phyloP scores from a whole-genome alignment of 176 grass and related monocot species.

The Neostapfia colusana region DNA sequence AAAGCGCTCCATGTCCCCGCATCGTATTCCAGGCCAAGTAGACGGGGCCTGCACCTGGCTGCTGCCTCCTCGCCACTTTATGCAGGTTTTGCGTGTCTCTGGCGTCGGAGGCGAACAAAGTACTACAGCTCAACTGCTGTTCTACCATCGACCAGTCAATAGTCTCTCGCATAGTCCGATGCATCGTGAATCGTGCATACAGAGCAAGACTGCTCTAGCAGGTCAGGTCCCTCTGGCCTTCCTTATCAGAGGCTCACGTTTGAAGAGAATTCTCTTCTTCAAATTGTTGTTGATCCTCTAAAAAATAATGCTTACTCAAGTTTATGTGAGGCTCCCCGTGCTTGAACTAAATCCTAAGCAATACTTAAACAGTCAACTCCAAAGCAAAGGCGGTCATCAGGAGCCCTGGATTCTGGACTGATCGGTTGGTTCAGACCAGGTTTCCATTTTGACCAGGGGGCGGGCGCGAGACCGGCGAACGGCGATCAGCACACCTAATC shows the following conservation, averaged over 20 bases:
- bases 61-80: background rate
- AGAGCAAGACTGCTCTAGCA: no score
- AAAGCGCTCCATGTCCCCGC: constrained; percentile 8
- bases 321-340: background rate
- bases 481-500: constrained; percentile 30
- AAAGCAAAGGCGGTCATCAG: background rate
- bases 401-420: constrained; percentile 25
- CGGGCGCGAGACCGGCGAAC: constrained; percentile 6
- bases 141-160: no score
- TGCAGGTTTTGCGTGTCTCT: constrained; percentile 31
- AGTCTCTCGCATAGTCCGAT: no score
- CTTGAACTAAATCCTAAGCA: background rate
- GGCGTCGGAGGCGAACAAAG: background rate
- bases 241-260: no score
- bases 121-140: background rate
- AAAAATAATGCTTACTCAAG: background rate
- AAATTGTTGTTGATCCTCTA: no score
- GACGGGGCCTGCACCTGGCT: background rate
- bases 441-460: background rate
- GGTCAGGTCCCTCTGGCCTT: no score
- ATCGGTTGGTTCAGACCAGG: background rate
- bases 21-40: constrained; percentile 13
- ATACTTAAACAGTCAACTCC: background rate
- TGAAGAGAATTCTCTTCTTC: no score
- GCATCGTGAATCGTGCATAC: no score